These are phyloP conservation scores for Haberlea rhodopensis DNA, from an alignment of 257 asterid genomes.

Conservation along the genomic window DNA sequence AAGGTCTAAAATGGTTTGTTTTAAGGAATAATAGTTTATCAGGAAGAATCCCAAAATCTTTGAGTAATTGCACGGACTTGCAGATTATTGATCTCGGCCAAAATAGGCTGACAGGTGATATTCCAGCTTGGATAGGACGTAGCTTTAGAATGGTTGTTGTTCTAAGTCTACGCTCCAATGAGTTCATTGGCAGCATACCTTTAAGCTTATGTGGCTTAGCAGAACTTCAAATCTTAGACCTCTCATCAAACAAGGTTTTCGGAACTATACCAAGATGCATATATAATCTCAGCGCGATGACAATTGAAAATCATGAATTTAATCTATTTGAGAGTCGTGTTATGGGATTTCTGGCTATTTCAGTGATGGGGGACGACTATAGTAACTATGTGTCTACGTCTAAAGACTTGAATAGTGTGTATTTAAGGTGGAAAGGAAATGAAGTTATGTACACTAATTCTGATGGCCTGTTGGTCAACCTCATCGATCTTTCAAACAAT, in stretches of 20 bases:
- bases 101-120: slow-evolving; percentile 13
- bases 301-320: no score
- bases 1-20: neutral
- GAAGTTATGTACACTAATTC: neutral
- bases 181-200: slow-evolving; percentile 18
- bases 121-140: slow-evolving; percentile 23
- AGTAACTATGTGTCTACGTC: neutral
- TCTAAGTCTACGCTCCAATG: slow-evolving; percentile 11
- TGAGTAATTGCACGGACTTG: slow-evolving; percentile 17
- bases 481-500: slow-evolving; percentile 18
- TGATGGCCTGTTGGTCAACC: slow-evolving; percentile 1
- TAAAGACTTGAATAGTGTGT: no score
- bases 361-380: no score
- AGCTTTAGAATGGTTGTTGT: neutral
- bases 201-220: slow-evolving; percentile 9
- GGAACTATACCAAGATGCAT: slow-evolving; percentile 21
- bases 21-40: slow-evolving; percentile 15
- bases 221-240: slow-evolving; percentile 24
- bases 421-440: slow-evolving; percentile 8
- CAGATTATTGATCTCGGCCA: slow-evolving; percentile 8
- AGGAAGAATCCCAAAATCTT: slow-evolving; percentile 23
- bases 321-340: no score
- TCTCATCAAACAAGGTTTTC: slow-evolving; percentile 26
- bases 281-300: slow-evolving; percentile 14
- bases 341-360: no score